Evolutionary conservation across 2,329 filamentous ascomycete species (phyloP).

Genomic region (Sarocladium strictum): DNA sequence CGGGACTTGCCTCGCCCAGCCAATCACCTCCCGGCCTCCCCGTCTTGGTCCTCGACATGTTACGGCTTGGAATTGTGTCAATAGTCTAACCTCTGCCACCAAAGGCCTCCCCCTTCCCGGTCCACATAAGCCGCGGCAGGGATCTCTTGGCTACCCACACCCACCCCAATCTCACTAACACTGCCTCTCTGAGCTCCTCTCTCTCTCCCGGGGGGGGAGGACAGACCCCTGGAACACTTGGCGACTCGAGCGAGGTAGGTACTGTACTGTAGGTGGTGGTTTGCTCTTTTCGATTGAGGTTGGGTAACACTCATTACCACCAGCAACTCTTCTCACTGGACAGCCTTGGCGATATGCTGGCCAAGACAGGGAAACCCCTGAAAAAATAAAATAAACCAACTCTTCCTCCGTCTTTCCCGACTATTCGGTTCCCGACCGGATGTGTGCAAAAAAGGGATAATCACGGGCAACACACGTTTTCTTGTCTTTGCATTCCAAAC

Average conservation of each 20-base stretch:
- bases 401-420: not conserved
- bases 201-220: no score
- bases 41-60: not conserved
- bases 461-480: no score
- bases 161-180: not conserved
- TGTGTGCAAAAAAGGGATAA: no score
- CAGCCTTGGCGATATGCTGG: not conserved
- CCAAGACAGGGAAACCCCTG: not conserved
- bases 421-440: slow-evolving; percentile 2
- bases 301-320: not conserved
- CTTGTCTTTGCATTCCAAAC: no score
- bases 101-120: not conserved
- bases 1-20: slow-evolving; percentile 6
- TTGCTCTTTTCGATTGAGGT: no score
- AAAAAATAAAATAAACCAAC: not conserved
- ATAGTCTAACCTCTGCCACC: no score
- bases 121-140: not conserved
- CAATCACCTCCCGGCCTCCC: not conserved
- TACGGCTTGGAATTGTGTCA: slow-evolving; percentile 8
- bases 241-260: not conserved
- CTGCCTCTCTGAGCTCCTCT: no score
- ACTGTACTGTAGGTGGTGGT: no score
- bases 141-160: not conserved
- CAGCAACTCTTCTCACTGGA: not conserved
- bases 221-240: no score